Percentiles rank a stretch among this genome's conserved stretches.
These are phyloP conservation scores for Debaryomyces psychrophilus DNA, from an alignment of 1,139 yeast genomes.

Conservation along the genomic window DNA sequence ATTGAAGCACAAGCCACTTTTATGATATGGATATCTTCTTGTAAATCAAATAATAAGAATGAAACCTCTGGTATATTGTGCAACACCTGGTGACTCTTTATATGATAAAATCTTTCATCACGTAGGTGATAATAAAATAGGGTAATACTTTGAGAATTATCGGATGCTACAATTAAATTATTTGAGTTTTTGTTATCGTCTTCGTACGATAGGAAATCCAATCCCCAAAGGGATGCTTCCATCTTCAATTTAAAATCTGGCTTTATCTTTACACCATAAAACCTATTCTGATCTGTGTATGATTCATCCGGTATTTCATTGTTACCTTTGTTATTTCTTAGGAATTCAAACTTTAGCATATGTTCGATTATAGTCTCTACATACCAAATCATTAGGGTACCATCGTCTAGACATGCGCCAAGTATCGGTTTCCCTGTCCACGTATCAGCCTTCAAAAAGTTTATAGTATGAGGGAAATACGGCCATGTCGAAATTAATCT, in stretches of 20 bases:
- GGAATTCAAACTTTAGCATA: constrained; percentile 17
- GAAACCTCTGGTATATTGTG: constrained; percentile 66
- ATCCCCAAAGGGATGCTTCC: constrained; percentile 66
- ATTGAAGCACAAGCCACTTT: constrained; percentile 48
- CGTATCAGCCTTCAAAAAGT: constrained; percentile 37
- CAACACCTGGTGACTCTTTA: constrained; percentile 45
- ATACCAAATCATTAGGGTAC: constrained; percentile 51
- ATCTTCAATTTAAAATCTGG: constrained; percentile 44
- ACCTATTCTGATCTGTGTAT: constrained; percentile 12
- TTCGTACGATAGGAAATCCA: constrained; percentile 40
- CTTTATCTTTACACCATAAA: constrained; percentile 23
- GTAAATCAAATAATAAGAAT: constrained; percentile 32
- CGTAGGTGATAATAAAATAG: constrained; percentile 38
- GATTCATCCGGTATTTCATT: background rate
- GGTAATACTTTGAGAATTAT: constrained; percentile 55
- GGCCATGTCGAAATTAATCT: constrained; percentile 51
- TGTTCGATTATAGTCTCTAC: constrained; percentile 29
- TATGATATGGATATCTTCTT: constrained; percentile 22
- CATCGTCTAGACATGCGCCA: constrained; percentile 60
- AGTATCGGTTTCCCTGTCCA: constrained; percentile 41
- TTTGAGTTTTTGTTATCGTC: constrained; percentile 29
- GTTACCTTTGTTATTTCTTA: constrained; percentile 7
- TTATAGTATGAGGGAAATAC: constrained; percentile 59
- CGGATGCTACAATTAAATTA: constrained; percentile 54
- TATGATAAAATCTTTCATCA: constrained; percentile 35